Conservation (phyloP, 805 yeast species). For the Cyberlindnera americana region DNA sequence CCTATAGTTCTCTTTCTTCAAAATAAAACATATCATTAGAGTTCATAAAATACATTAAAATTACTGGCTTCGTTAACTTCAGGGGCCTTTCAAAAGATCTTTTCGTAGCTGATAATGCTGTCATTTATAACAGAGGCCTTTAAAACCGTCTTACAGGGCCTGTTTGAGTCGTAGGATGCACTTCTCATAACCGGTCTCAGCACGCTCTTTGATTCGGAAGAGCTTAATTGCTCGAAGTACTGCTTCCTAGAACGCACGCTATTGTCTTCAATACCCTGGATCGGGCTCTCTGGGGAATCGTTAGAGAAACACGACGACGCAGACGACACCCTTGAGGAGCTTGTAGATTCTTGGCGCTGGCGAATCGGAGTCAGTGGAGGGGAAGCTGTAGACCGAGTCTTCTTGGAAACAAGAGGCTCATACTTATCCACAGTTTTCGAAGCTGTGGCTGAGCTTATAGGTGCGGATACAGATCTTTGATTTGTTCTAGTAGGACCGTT, state of each 20-base stretch:
- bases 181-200: not conserved
- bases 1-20: too few relatives aligned
- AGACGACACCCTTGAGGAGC: conserved; percentile 4
- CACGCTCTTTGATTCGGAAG: conserved; percentile 1
- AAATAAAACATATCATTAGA: too few relatives aligned
- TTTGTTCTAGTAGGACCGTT: conserved; percentile 1
- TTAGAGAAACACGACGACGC: conserved; percentile 6
- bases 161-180: conserved; percentile 1
- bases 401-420: too few relatives aligned
- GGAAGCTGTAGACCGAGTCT: too few relatives aligned
- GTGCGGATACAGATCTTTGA: not conserved
- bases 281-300: conserved; percentile 2
- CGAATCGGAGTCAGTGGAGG: not conserved
- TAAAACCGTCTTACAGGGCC: conserved; percentile 22
- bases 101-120: conserved; percentile 22
- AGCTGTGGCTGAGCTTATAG: too few relatives aligned
- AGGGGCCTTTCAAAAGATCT: conserved; percentile 11
- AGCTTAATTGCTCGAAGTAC: conserved; percentile 20
- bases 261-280: not conserved
- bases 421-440: too few relatives aligned
- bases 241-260: conserved; percentile 13
- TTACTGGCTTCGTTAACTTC: too few relatives aligned
- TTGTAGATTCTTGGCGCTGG: not conserved
- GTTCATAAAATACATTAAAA: too few relatives aligned
- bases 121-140: conserved; percentile 22